Percentiles rank a stretch among this genome's conserved stretches.
phyloP scores from a whole-genome alignment of 768 basidiomycete species.

The Amanita exitialis region DNA sequence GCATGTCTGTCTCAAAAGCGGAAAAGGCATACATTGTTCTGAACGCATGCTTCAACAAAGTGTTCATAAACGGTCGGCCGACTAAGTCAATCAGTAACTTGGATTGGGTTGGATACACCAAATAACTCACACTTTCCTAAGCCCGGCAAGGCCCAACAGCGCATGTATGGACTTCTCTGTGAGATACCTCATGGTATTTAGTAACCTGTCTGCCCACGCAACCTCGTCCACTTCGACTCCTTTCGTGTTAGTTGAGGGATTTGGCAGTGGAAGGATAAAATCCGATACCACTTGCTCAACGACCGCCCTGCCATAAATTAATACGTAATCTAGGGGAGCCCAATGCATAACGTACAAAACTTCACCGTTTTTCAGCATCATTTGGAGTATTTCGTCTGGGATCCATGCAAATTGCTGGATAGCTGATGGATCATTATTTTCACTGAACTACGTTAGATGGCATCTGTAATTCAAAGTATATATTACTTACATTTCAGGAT shows the following conservation, averaged over 20 bases:
- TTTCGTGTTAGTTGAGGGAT: slow-evolving; percentile 28
- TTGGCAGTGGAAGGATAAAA: slow-evolving; percentile 77
- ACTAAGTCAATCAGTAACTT: slow-evolving; percentile 21
- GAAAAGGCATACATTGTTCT: slow-evolving; percentile 65
- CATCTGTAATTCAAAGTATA: slow-evolving; percentile 3
- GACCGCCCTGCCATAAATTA: slow-evolving; percentile 27
- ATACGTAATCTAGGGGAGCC: neutral
- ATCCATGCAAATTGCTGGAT: slow-evolving; percentile 89
- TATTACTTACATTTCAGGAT: slow-evolving; percentile 74
- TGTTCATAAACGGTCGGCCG: slow-evolving; percentile 63
- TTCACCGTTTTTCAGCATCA: slow-evolving; percentile 40
- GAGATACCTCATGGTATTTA: slow-evolving; percentile 63
- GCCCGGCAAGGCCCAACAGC: slow-evolving; percentile 48
- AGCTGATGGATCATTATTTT: slow-evolving; percentile 66
- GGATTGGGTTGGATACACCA: neutral
- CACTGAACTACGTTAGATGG: slow-evolving; percentile 33
- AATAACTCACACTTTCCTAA: slow-evolving; percentile 50
- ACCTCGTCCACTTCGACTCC: slow-evolving; percentile 61
- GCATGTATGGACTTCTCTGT: slow-evolving; percentile 48
- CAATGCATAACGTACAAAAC: slow-evolving; percentile 34
- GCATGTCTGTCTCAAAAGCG: neutral
- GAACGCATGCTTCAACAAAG: slow-evolving; percentile 64
- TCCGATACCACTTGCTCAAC: slow-evolving; percentile 63
- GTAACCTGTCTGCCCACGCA: slow-evolving; percentile 77
- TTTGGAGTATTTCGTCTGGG: slow-evolving; percentile 59